A percentile compares a stretch with the other conserved stretches of the same genome.
These are phyloP conservation scores for Phytophthora rubi DNA, from an alignment of 352 stramenopile species.

Conservation along the genomic window DNA sequence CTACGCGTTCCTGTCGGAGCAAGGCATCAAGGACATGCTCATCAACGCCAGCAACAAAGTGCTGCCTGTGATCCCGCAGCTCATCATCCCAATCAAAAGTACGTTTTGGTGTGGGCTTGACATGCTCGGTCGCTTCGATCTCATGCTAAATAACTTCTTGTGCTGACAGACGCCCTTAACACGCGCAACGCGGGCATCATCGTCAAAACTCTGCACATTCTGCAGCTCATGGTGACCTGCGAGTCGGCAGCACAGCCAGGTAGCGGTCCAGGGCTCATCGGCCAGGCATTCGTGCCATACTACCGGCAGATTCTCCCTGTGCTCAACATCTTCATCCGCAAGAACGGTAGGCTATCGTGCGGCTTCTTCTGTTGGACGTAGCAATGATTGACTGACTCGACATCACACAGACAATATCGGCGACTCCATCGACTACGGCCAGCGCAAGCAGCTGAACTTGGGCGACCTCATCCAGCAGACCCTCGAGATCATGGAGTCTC, in stretches of 20 bases:
- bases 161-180: slow-evolving; percentile 83
- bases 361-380: background rate
- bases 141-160: slow-evolving; percentile 2
- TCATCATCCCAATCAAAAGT: slow-evolving; percentile 99
- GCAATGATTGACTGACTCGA: background rate
- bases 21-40: slow-evolving; percentile 98
- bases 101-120: slow-evolving; percentile 13
- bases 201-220: slow-evolving; percentile 97
- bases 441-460: slow-evolving; percentile 95
- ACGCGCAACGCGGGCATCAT: slow-evolving; percentile 95
- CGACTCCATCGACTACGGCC: slow-evolving; percentile 96
- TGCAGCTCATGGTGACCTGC: slow-evolving; percentile 96
- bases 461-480: slow-evolving; percentile 97
- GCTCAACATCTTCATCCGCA: slow-evolving; percentile 97
- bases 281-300: slow-evolving; percentile 97
- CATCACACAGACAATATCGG: slow-evolving; percentile 91
- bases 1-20: slow-evolving; percentile 96
- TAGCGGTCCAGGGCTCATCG: slow-evolving; percentile 91
- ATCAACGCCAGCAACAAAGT: slow-evolving; percentile 95
- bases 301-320: slow-evolving; percentile 98
- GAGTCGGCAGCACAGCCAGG: slow-evolving; percentile 82
- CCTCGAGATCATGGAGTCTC: slow-evolving; percentile 96
- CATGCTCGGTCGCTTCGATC: background rate
- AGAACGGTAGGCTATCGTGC: slow-evolving; percentile 81
- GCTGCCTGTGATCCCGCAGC: slow-evolving; percentile 96